Base-by-base conservation (phyloP, 2,329 filamentous ascomycete genomes). In the Colletotrichum camelliae region DNA sequence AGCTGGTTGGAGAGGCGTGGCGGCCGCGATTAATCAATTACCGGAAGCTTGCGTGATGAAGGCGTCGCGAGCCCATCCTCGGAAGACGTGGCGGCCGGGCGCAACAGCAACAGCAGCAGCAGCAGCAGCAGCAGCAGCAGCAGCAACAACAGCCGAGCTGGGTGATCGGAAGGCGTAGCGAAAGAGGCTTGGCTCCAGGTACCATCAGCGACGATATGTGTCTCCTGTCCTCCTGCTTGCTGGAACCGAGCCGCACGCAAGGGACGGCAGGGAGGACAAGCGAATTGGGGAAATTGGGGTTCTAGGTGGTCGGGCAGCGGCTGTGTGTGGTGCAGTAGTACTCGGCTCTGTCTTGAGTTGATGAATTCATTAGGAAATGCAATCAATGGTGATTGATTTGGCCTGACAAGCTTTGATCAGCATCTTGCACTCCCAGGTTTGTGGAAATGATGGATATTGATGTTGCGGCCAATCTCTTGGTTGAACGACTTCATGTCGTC, bases 171-270 rank as follows among this genome's bases (percentile, higher is more conserved):
- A 37, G 57, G 29, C 39, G 31, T 33, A 67, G 69, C 73, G 62
- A 75, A 75, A 72, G 62, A 18, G 39, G 73, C 16, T 68, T 74
- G 65, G 70, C 70, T 65, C 18, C 70, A 76, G 70, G 74, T 60
- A 76, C 74, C 57, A 35, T 24, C 21, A 60, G 33, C 18, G 57
- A 57, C 13, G n/a, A 33, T 58, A n/a, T 67, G 10, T 29, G 29
- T 27, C 29, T 29, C 39, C 18, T 6, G 12, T 21, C 21, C 29
- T 24, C 15, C 27, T 31, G 15, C 10, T 24, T 35, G 37, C 21
- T 21, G 68, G 27, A 55, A 64, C 61, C 70, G 70, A 73, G 73
- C 62, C 70, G 73, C 70, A 75, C 57, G 57, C 70, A 48, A 68
- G 70, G 72, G 57, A 73, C 57, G 18, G 24, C 52, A 60, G 66